These are phyloP conservation scores for Stephania yunnanensis DNA, from an alignment of 164 flowering plant species.

Conservation along the genomic window DNA sequence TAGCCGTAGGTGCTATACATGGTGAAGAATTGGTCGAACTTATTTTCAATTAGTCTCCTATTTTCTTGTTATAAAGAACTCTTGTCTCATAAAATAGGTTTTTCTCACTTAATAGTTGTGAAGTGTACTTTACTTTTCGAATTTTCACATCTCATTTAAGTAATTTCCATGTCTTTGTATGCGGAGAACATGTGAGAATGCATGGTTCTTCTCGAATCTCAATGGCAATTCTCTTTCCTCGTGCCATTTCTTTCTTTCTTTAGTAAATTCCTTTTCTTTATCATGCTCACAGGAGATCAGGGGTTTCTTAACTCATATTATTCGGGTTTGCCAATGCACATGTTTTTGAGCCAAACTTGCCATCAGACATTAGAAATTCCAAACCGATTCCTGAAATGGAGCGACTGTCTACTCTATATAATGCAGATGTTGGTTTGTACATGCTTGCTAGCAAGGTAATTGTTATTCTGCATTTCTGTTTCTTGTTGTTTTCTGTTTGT, in stretches of 20 bases:
- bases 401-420: slow-evolving; percentile 91
- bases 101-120: background rate
- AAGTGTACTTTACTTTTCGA: background rate
- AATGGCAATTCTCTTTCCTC: background rate
- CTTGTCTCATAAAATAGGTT: background rate
- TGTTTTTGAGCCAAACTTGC: slow-evolving; percentile 66
- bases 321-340: slow-evolving; percentile 83
- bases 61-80: no score
- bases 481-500: background rate
- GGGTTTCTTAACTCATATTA: slow-evolving; percentile 93
- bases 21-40: background rate
- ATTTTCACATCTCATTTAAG: background rate
- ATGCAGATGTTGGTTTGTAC: slow-evolving; percentile 99
- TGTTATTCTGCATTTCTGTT: background rate
- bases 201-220: background rate
- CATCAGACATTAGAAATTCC: slow-evolving; percentile 48
- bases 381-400: slow-evolving; percentile 77
- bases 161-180: background rate
- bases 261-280: background rate
- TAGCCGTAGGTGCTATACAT: background rate
- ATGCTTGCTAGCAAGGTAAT: slow-evolving; percentile 98
- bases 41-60: background rate
- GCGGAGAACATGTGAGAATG: background rate
- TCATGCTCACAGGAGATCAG: slow-evolving; percentile 69
- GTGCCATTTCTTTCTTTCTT: background rate